These are phyloP conservation scores for Candida ponderosae DNA, from an alignment of 805 yeast species.

Conservation along the genomic window DNA sequence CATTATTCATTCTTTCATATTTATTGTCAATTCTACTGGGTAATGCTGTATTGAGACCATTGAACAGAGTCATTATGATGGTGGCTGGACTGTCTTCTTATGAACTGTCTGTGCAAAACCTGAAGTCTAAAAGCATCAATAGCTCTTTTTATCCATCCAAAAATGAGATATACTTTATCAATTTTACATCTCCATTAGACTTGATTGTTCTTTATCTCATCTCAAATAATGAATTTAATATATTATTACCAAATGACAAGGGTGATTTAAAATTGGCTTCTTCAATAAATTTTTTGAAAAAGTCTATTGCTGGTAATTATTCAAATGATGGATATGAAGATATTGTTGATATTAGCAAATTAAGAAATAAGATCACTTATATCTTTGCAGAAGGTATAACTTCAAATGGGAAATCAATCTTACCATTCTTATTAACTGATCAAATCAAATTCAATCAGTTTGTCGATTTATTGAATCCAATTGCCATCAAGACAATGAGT, in stretches of 20 bases:
- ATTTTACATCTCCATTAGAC: slow-evolving; percentile 41
- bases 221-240: slow-evolving; percentile 18
- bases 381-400: slow-evolving; percentile 78
- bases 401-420: slow-evolving; percentile 71
- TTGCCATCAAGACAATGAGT: slow-evolving; percentile 17
- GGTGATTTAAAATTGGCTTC: slow-evolving; percentile 24
- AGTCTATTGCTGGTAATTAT: slow-evolving; percentile 12
- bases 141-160: slow-evolving; percentile 24
- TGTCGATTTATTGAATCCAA: not conserved
- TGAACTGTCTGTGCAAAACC: slow-evolving; percentile 14
- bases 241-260: slow-evolving; percentile 26
- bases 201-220: slow-evolving; percentile 27
- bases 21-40: slow-evolving; percentile 5
- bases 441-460: slow-evolving; percentile 15
- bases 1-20: slow-evolving; percentile 19
- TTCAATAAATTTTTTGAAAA: slow-evolving; percentile 21
- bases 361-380: slow-evolving; percentile 37
- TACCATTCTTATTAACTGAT: slow-evolving; percentile 39
- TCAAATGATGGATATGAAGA: not conserved
- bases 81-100: slow-evolving; percentile 8
- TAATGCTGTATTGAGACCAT: not conserved
- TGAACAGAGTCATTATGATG: slow-evolving; percentile 11
- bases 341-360: slow-evolving; percentile 10
- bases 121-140: slow-evolving; percentile 10
- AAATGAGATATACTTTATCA: slow-evolving; percentile 37